Evolutionary conservation across 495 filamentous ascomycete species (phyloP), one percentile per base, ranked within the genome.

Genomic region (Thermochaetoides thermophila): DNA sequence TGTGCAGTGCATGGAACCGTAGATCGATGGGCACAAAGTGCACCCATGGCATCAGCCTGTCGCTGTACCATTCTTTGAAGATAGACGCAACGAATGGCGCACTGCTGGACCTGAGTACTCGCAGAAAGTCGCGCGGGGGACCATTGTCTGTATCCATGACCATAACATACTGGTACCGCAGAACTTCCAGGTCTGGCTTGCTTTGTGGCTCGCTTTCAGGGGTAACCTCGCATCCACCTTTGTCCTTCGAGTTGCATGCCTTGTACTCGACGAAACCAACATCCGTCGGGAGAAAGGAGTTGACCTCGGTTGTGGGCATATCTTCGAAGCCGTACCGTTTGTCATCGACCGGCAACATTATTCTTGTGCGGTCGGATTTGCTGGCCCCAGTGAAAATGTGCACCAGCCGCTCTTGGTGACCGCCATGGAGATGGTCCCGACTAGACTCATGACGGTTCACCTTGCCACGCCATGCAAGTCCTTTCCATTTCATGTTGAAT

Each of bases 11-110:
- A 35, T 80, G 75, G 12, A 71, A 67, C 4, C 82, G 65, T 4
- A 78, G 37, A 45, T 86, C 82, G 3, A 84, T 36, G 0, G 82
- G 82, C 0, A 85, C 74, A 32, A 82, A 89, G 51, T 89, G 81
- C 14, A 70, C 55, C 81, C 81, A 89, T 5, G 81, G 68, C 33
- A 63, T 60, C 11, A 89, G 46, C 0, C 82, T 68, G 15, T 71
- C 67, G 32, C 77, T 75, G 48, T 71, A 84, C 82, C 82, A 89
- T 40, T 81, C 69, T 3, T 71, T 61, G 51, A 85, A 84, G 3
- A 85, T 57, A 0, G 63, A 61, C 0, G 73, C 64, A 21, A 73
- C 64, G 41, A 89, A 71, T 0, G 78, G 76, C 1, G 83, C 54
- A 27, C 63, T 71, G 38, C 53, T 53, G n/a, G 71, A 74, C 15